Base-by-base conservation (phyloP, 306 rosid species). In the Cicer yamashitae region DNA sequence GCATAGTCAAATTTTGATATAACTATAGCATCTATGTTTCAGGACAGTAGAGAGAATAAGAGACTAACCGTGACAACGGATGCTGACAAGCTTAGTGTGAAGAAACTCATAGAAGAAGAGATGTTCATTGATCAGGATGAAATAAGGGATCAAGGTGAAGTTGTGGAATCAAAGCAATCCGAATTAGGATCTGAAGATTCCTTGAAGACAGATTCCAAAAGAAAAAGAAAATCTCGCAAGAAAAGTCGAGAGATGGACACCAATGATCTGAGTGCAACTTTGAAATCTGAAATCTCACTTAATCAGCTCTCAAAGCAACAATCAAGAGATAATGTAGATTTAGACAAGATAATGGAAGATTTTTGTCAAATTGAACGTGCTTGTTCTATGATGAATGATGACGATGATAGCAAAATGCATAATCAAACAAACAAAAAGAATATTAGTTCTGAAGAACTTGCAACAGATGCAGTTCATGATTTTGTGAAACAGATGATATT, bases 61-160 rank as follows among this genome's bases (percentile, higher is more conserved):
- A 79, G 79, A 68, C 74, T 73, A 46, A 78, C 41, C 22, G 71
- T 71, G 82, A 75, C 62, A 37, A 51, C 74, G 14, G 81, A 79
- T 87, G 81, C 75, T 22, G 83, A 84, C 78, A 91, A 90, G 89
- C 89, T 91, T 47, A 89, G 98, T 51, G 94, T 91, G 89, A 94
- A 91, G 94, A 91, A 86, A 85, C 96, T 94, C 79, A 94, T 94
- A 38, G 94, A 91, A 86, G 93, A 90, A 82, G 97, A 94, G 83
- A 88, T 94, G 96, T 81, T 82, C 75, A 81, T 52, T 8, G 90
- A 91, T 76, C 89, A 74, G 77, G 88, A 82, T 54, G 61, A 46
- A 10, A 81, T 77, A 82, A 88, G 79, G 82, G 86, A 73, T 56
- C 74, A 34, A 44, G 77, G 46, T 51, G 70, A 82, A 59, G 73